Evolutionary conservation across 2,329 filamentous ascomycete genomes (phyloP).

Genomic region (Ophiostoma novo-ulmi): DNA sequence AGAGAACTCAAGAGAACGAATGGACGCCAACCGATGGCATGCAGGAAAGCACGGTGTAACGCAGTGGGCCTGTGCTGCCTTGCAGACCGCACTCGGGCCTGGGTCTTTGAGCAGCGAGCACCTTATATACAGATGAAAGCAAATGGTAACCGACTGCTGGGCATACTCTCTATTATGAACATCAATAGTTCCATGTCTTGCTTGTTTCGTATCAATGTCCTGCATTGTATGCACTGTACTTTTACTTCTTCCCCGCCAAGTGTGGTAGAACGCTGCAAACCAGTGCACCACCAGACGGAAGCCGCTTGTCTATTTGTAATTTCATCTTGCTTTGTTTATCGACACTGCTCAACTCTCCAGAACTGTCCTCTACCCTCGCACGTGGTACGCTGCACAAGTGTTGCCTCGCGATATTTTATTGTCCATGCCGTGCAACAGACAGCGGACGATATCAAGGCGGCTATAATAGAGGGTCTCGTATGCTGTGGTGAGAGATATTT

Average conservation of each 20-base stretch:
- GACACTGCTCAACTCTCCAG: neutral
- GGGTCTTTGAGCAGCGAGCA: neutral
- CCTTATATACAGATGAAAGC: neutral
- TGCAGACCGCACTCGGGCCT: neutral
- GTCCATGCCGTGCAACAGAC: slow-evolving; percentile 18
- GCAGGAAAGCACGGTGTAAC: neutral
- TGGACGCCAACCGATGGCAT: neutral
- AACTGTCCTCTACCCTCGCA: slow-evolving; percentile 5
- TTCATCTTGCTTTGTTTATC: neutral
- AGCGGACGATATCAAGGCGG: neutral
- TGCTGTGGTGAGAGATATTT: neutral
- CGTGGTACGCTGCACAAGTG: slow-evolving; percentile 19
- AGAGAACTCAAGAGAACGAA: neutral
- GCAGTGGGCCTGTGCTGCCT: slow-evolving; percentile 1
- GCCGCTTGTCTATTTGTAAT: neutral
- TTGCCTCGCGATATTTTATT: slow-evolving; percentile 17
- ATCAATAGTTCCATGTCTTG: slow-evolving; percentile 7
- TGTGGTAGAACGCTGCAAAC: slow-evolving; percentile 2
- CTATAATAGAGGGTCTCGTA: neutral
- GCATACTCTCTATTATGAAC: neutral
- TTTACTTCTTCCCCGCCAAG: slow-evolving; percentile 4
- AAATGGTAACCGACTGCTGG: neutral
- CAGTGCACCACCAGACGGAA: neutral
- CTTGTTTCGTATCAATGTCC: neutral
- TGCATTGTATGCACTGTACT: slow-evolving; percentile 10